Conservation (phyloP, 2,329 filamentous ascomycete genomes). For the Thielaviopsis ethacetica region DNA sequence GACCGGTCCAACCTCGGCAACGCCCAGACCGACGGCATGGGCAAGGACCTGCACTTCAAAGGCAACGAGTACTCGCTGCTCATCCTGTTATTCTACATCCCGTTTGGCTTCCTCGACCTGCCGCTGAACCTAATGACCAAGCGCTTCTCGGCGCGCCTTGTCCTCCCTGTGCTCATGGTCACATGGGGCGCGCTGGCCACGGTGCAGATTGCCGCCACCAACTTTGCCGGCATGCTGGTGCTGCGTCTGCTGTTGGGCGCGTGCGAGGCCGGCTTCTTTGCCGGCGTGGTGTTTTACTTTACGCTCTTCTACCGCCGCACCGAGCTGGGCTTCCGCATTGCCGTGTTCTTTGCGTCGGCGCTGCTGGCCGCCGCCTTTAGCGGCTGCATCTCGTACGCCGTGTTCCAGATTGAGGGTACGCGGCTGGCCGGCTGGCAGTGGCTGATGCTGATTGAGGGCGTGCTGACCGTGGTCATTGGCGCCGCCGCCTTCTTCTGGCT, state of each 20-base stretch:
- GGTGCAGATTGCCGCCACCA: slow-evolving; percentile 30
- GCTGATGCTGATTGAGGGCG: slow-evolving; percentile 54
- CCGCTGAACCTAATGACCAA: slow-evolving; percentile 32
- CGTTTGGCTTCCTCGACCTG: slow-evolving; percentile 31
- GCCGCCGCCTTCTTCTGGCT: slow-evolving; percentile 20
- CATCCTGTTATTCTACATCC: slow-evolving; percentile 32
- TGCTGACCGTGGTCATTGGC: slow-evolving; percentile 22
- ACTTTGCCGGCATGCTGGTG: slow-evolving; percentile 31
- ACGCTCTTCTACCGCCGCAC: slow-evolving; percentile 44
- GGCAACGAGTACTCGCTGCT: slow-evolving; percentile 23
- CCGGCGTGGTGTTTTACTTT: slow-evolving; percentile 30
- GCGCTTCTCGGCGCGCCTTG: slow-evolving; percentile 20
- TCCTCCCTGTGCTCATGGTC: slow-evolving; percentile 26
- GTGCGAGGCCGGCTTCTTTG: slow-evolving; percentile 37
- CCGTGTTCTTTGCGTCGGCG: slow-evolving; percentile 41
- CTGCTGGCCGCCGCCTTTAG: slow-evolving; percentile 53
- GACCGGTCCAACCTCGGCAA: slow-evolving; percentile 32
- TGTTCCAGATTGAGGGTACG: slow-evolving; percentile 39
- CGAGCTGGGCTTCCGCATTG: slow-evolving; percentile 46
- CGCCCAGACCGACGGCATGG: slow-evolving; percentile 28
- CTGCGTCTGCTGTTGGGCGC: slow-evolving; percentile 32
- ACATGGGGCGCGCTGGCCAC: slow-evolving; percentile 31
- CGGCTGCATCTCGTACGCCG: slow-evolving; percentile 45
- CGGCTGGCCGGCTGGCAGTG: slow-evolving; percentile 44
- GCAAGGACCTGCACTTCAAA: slow-evolving; percentile 38